Base-by-base conservation (phyloP, 306 rosid species). In the Phaseolus lunatus region DNA sequence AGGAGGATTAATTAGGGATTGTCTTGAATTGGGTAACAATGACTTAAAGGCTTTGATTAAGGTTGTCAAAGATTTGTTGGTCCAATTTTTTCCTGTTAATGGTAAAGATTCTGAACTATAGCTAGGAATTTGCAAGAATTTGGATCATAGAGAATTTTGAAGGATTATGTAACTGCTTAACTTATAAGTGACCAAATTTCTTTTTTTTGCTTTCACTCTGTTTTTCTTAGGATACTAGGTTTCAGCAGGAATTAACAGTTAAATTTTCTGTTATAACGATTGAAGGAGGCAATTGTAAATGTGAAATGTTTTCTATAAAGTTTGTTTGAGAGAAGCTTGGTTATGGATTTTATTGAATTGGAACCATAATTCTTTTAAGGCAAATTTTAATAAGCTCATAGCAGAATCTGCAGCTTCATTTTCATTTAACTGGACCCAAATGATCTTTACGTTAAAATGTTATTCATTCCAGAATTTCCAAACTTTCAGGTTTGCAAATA, bases 1-100 rank as follows among this genome's bases (percentile, higher is more conserved):
- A 23, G 98, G 97, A 16, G 94, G 85, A 44, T 79, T 94, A 15
- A 70, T 94, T n/a, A 88, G 66, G 85, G 98, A 94, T 56, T 92
- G 94, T 53, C 91, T 94, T 41, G 90, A 88, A 76, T 7, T 94
- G 82, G 94, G 93, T 15, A 78, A 83, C 80, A 82, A 82, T 27
- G 98, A 94, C 82, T 82, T 94, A 19, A 79, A 84, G 72, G 90
- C 88, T 18, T 72, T 92, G 73, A 69, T 92, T 77, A 87, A 83
- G 35, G 62, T 86, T 54, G 66, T 86, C 69, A 90, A 85, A 82
- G 94, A 94, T 79, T 70, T 90, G 80, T 81, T 84, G n/a, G 19
- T 81, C 41, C 84, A 86, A 58, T 85, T 85, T 53, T 63, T 16
- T 22, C 77, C 88, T 12, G 24, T 11, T 18, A 4, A 76, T 24